phyloP scores from a whole-genome alignment of 257 asterid genomes.

The Gentiana straminea region DNA sequence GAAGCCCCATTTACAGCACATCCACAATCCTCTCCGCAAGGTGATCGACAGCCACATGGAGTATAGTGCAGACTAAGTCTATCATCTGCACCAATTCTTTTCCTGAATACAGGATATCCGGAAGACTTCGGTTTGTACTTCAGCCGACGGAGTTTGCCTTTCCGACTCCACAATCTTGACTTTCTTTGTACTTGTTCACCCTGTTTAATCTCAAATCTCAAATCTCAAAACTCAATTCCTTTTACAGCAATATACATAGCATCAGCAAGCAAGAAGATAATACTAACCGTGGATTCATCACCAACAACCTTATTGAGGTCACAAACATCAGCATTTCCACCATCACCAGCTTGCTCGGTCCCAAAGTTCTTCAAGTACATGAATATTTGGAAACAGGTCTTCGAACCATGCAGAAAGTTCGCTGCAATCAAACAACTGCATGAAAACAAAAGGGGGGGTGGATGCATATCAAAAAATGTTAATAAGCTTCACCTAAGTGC shows the following conservation, averaged over 20 bases:
- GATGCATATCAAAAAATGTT: not conserved
- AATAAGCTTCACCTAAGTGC: no score
- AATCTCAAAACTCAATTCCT: constrained; percentile 1
- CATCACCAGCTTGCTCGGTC: constrained; percentile 44
- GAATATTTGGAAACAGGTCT: constrained; percentile 71
- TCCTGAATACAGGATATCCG: constrained; percentile 78
- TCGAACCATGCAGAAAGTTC: constrained; percentile 77
- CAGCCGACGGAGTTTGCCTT: constrained; percentile 83
- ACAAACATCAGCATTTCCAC: constrained; percentile 32
- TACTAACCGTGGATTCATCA: constrained; percentile 54
- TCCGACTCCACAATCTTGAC: constrained; percentile 75
- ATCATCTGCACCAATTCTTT: constrained; percentile 79
- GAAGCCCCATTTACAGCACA: constrained; percentile 77
- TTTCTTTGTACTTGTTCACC: constrained; percentile 63
- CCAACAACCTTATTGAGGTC: constrained; percentile 60
- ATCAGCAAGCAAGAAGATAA: constrained; percentile 14
- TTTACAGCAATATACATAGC: constrained; percentile 3
- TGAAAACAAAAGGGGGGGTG: constrained; percentile 14
- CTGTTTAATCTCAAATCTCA: constrained; percentile 20
- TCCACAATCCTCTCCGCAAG: constrained; percentile 86
- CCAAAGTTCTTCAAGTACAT: constrained; percentile 61
- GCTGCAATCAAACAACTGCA: constrained; percentile 94
- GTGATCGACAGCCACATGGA: constrained; percentile 89
- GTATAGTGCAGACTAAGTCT: constrained; percentile 82
- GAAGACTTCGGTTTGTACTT: constrained; percentile 90